Evolutionary conservation across 805 yeast species (phyloP), one percentile per base, ranked within the genome.

Genomic region (Lipomyces spencermartinsiae): DNA sequence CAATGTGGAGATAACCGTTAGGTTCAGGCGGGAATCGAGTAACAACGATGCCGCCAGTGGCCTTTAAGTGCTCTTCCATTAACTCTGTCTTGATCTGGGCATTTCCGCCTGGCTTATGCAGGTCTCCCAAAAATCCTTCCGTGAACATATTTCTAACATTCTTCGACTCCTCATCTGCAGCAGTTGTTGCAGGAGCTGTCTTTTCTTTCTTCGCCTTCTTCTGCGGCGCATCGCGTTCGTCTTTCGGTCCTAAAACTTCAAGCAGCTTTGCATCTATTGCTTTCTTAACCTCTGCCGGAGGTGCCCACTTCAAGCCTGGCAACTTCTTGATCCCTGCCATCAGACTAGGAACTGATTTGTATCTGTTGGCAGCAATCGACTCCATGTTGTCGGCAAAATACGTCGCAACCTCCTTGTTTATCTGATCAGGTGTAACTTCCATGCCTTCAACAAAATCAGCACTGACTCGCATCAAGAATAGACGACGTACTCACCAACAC

Each of bases 21-120:
- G 99, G 99, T 81, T 95, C 99, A 5, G 99, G 99, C 59, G 99
- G 99, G 81, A 95, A 95, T 78, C 99, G 87, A 2, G 99, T 95
- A 74, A 86, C 88, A 35, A 94, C 98, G 76, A 85, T 84, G 59
- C 97, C 97, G 51, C 86, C 84, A 43, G 97, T 92, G 72, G 86
- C 87, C 65, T 84, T 86, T 74, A 92, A 83, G 78, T 95, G 99
- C 72, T 87, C 89, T 71, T 83, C 83, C 90, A 92, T 89, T 67
- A 92, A 83, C 76, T 92, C 97, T 46, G 97, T 95, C 79, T 84
- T 89, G 73, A 86, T 89, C 82, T 95, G 99, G 49, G 94, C 93
- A 78, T 94, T 94, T 78, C 89, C 97, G 74, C 98, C 98, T 33
- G 97, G 93, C 78, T 91, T 91, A 80, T 95, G 99, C 74, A 95